Evolutionary conservation across 2,329 filamentous ascomycete species (phyloP), one percentile per base, ranked within the genome.

Genomic region (Rugonectria rugulosa): DNA sequence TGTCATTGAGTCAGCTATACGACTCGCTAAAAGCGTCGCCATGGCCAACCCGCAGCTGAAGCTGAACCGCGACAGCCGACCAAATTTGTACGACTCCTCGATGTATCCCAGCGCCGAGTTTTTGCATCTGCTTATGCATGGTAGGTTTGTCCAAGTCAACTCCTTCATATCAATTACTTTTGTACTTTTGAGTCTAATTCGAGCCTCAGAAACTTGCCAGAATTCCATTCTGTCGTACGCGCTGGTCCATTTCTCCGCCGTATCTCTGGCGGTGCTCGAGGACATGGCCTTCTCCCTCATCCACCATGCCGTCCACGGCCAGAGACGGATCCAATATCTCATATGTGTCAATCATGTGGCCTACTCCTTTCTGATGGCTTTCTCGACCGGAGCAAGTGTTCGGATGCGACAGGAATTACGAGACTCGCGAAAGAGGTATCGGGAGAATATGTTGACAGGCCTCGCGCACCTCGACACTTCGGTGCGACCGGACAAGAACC

Each of bases 261-360:
- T 47, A 5, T 47, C 43, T 6, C 20, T 15, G n/a, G 20, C 31
- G 8, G 29, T 47, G 6, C 31, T 47, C 3, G 43, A 47, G 12
- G 43, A 47, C 14, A 47, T 47, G 43, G 32, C 43, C 8, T 47
- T 47, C 23, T 34, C 43, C 12, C 32, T 47, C 14, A 47, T 47
- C 20, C 12, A 47, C 9, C 32, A 37, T 21, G 37, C 43, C 2
- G 42, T 45, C 10, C 42, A 45, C 15, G 42, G 19, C 10, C 42
- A 45, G 15, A 32, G 21, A 14, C 9, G 42, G 21, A 45, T 45
- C 14, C 42, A 45, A 34, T 45, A 45, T 23, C 15, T 45, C 8
- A 45, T 45, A 2, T 45, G 42, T 15, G 42, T 45, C 5, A 45
- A 45, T 17, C 42, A 45, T 34, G 42, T 29, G 5, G 27, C 29